Evolutionary conservation across 2,329 filamentous ascomycete species (phyloP).

Genomic region (Rutstroemia sp.): DNA sequence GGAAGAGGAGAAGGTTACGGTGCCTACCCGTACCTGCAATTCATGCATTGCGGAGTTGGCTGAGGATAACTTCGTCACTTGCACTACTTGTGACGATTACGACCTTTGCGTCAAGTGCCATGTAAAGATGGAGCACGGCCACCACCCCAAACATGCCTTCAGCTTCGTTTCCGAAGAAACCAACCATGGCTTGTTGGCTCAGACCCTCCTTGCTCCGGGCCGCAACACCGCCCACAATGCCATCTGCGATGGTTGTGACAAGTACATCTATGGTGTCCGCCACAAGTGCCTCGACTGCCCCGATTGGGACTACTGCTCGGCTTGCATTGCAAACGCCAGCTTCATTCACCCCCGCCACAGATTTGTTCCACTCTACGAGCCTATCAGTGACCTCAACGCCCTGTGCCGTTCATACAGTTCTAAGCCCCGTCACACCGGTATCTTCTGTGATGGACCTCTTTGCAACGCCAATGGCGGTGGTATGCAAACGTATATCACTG

Average conservation of each 20-base stretch:
- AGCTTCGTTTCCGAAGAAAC: conserved; percentile 57
- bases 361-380: conserved; percentile 81
- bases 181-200: conserved; percentile 52
- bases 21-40: conserved; percentile 47
- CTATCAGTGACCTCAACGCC: conserved; percentile 40
- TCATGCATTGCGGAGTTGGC: conserved; percentile 54
- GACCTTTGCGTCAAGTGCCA: conserved; percentile 88
- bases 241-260: conserved; percentile 90
- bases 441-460: conserved; percentile 90
- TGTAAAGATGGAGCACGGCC: conserved; percentile 68
- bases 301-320: conserved; percentile 90
- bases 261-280: conserved; percentile 76
- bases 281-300: conserved; percentile 97
- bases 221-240: conserved; percentile 78
- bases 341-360: conserved; percentile 75
- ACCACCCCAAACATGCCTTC: conserved; percentile 84
- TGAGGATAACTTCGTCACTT: conserved; percentile 79
- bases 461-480: conserved; percentile 53
- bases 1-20: conserved; percentile 17
- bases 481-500: conserved; percentile 67
- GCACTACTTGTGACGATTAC: conserved; percentile 77
- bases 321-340: conserved; percentile 61
- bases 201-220: conserved; percentile 66
- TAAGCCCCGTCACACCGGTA: conserved; percentile 64
- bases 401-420: conserved; percentile 35